Conservation (phyloP, 2,329 filamentous ascomycete species). For the Corynespora cassiicola region DNA sequence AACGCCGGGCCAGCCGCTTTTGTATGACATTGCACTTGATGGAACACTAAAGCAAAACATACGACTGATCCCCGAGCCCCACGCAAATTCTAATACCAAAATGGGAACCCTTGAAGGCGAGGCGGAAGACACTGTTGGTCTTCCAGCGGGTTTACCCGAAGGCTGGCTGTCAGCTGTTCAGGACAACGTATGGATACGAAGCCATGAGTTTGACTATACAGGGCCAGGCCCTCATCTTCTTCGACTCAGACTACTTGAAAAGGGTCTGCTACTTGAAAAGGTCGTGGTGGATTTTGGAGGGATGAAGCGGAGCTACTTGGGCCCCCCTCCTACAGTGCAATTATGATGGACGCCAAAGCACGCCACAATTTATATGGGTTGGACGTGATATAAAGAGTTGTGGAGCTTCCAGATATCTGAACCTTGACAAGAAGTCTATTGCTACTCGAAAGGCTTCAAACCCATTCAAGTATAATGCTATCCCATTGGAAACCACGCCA, state of each 20-base stretch:
- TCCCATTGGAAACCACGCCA: conserved; percentile 48
- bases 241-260: conserved; percentile 45
- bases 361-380: too few relatives aligned
- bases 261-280: conserved; percentile 26
- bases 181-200: conserved; percentile 54
- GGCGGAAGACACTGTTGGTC: too few relatives aligned
- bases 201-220: conserved; percentile 22
- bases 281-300: conserved; percentile 12
- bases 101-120: conserved; percentile 1
- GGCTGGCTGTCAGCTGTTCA: conserved; percentile 54
- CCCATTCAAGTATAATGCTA: conserved; percentile 40
- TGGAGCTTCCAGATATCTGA: too few relatives aligned
- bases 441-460: too few relatives aligned
- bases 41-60: too few relatives aligned
- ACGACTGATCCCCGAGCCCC: too few relatives aligned
- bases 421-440: too few relatives aligned
- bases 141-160: conserved; percentile 43
- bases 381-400: too few relatives aligned
- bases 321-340: too few relatives aligned
- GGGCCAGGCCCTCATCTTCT: conserved; percentile 39
- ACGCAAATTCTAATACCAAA: not conserved
- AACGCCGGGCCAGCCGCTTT: conserved; percentile 50
- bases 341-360: too few relatives aligned
- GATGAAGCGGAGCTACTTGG: conserved; percentile 8
- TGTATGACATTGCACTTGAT: conserved; percentile 47